phyloP scores from a whole-genome alignment of 495 filamentous ascomycete genomes.

The Tirmania nivea region DNA sequence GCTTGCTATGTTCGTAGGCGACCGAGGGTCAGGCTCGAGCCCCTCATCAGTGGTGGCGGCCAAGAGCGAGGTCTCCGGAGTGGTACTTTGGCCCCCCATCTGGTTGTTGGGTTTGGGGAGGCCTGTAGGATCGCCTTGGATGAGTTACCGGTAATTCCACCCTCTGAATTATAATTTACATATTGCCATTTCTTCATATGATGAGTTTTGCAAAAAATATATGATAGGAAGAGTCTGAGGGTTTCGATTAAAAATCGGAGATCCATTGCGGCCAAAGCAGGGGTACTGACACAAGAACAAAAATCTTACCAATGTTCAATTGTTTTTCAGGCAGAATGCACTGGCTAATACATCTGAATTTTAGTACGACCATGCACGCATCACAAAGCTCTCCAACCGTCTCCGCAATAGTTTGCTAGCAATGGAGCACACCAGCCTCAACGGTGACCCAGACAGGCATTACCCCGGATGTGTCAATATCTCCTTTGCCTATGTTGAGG shows the following conservation, averaged over 20 bases:
- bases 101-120: conserved; percentile 85
- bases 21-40: conserved; percentile 81
- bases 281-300: conserved; percentile 4
- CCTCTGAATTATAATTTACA: conserved; percentile 1
- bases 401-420: conserved; percentile 58
- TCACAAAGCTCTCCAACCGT: conserved; percentile 61
- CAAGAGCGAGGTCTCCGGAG: conserved; percentile 88
- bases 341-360: not conserved
- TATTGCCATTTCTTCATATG: conserved; percentile 19
- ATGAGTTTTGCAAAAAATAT: conserved; percentile 53
- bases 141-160: conserved; percentile 50
- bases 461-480: conserved; percentile 97
- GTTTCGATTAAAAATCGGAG: conserved; percentile 15
- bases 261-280: conserved; percentile 4
- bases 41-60: conserved; percentile 86
- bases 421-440: conserved; percentile 79
- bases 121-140: conserved; percentile 77
- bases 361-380: conserved; percentile 77
- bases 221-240: conserved; percentile 28
- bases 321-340: no score
- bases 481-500: conserved; percentile 95
- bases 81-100: conserved; percentile 73
- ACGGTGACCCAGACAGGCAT: conserved; percentile 60
- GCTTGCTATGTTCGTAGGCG: conserved; percentile 86
- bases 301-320: not conserved